Conservation (phyloP, 345 rosid genomes). For the Xanthoceras sorbifolium region DNA sequence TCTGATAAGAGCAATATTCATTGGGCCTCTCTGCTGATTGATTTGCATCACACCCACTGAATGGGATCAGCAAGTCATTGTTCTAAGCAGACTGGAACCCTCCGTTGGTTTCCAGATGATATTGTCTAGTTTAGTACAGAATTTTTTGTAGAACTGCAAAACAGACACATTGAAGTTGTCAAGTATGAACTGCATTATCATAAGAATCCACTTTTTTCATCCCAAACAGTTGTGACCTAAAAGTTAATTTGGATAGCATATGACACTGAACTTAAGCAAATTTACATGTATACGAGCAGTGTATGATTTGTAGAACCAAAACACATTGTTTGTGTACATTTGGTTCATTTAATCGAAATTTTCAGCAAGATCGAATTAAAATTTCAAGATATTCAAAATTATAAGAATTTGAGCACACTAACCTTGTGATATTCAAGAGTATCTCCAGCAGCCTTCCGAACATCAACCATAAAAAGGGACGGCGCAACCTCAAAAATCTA, state of each 20-base stretch:
- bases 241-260: background rate
- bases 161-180: background rate
- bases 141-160: conserved; percentile 78
- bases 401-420: background rate
- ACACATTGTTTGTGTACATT: too few species aligned
- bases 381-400: conserved; percentile 1
- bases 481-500: conserved; percentile 93
- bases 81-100: conserved; percentile 45
- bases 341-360: background rate
- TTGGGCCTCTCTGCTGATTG: background rate
- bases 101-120: conserved; percentile 79
- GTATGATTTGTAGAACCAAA: background rate
- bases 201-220: background rate
- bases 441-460: conserved; percentile 87
- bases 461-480: conserved; percentile 89
- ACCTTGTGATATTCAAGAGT: conserved; percentile 94
- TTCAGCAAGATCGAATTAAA: background rate
- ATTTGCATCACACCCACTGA: conserved; percentile 33
- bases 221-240: background rate
- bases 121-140: conserved; percentile 66
- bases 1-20: background rate
- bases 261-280: background rate
- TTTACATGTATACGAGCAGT: background rate
- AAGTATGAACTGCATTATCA: background rate
- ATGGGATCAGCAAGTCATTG: conserved; percentile 52